A percentile compares a stretch with the other conserved stretches of the same genome.
These are phyloP conservation scores for Metschnikowia arizonensis DNA, from an alignment of 805 yeast genomes.

Conservation along the genomic window DNA sequence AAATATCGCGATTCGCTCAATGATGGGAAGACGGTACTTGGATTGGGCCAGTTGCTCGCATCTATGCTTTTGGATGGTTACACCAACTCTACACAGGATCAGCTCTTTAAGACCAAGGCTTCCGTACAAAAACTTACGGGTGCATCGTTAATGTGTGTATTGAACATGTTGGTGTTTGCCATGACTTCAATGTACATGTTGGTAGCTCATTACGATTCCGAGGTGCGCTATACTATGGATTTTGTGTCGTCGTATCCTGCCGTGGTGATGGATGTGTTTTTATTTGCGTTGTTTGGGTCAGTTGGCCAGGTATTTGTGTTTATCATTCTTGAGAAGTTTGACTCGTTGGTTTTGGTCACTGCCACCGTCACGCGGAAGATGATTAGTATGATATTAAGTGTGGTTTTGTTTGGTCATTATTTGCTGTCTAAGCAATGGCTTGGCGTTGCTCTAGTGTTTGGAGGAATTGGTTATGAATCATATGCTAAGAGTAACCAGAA, in stretches of 20 bases:
- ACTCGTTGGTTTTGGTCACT: slow-evolving; percentile 79
- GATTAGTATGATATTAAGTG: slow-evolving; percentile 91
- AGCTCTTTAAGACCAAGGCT: slow-evolving; percentile 50
- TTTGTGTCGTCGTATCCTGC: slow-evolving; percentile 52
- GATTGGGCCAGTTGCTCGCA: slow-evolving; percentile 52
- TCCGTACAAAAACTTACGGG: slow-evolving; percentile 52
- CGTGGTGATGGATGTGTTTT: slow-evolving; percentile 54
- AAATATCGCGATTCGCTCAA: slow-evolving; percentile 23
- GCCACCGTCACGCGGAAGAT: slow-evolving; percentile 95
- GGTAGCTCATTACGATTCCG: slow-evolving; percentile 38
- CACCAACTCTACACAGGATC: slow-evolving; percentile 91
- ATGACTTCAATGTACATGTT: slow-evolving; percentile 50
- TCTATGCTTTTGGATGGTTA: slow-evolving; percentile 85
- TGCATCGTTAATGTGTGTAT: slow-evolving; percentile 79
- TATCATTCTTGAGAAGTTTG: slow-evolving; percentile 75
- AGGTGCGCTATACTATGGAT: slow-evolving; percentile 44
- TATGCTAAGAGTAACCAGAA: slow-evolving; percentile 19
- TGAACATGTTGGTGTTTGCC: slow-evolving; percentile 42
- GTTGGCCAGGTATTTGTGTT: slow-evolving; percentile 94
- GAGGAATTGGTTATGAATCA: slow-evolving; percentile 83
- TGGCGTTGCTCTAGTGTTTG: slow-evolving; percentile 77
- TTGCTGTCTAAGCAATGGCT: slow-evolving; percentile 64
- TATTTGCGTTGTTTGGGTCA: slow-evolving; percentile 78
- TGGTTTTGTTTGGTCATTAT: slow-evolving; percentile 77
- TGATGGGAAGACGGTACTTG: slow-evolving; percentile 47